These are phyloP conservation scores for Fistulinella prunicolor DNA, from an alignment of 768 basidiomycete species.

Conservation along the genomic window DNA sequence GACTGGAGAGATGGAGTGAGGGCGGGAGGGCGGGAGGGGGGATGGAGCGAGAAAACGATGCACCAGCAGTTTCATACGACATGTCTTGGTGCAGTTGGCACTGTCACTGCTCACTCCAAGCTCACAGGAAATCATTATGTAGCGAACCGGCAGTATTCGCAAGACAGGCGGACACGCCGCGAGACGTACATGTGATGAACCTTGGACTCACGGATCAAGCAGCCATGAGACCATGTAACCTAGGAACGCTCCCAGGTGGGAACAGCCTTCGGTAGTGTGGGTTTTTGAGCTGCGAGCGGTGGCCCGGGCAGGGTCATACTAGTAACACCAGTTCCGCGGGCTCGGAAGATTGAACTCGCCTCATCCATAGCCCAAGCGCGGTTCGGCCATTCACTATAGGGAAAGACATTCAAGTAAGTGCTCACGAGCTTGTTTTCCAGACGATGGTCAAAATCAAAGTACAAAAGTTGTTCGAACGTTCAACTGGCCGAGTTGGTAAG, in stretches of 20 bases:
- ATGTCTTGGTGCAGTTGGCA: constrained; percentile 6
- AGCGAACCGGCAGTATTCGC: constrained; percentile 5
- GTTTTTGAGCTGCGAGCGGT: background rate
- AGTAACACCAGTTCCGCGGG: background rate
- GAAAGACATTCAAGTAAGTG: too few species aligned
- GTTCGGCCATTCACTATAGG: background rate
- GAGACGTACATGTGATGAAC: background rate
- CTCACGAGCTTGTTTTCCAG: too few species aligned
- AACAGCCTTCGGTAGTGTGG: background rate
- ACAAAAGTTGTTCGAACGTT: background rate
- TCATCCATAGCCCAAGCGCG: background rate
- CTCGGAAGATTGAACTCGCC: too few species aligned
- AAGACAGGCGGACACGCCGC: background rate
- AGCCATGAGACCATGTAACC: constrained; percentile 5
- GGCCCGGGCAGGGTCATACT: too few species aligned
- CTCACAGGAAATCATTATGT: constrained; percentile 3
- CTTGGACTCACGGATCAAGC: constrained; percentile 1
- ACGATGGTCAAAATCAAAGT: too few species aligned
- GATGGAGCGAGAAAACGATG: constrained; percentile 7
- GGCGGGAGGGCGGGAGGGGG: constrained; percentile 15
- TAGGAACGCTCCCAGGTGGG: constrained; percentile 14
- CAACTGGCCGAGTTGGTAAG: background rate
- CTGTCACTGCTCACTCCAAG: background rate
- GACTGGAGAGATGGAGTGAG: constrained; percentile 12
- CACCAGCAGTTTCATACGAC: constrained; percentile 4